These are phyloP conservation scores for Ramalina peruviana DNA, from an alignment of 495 filamentous ascomycete species.

Conservation along the genomic window DNA sequence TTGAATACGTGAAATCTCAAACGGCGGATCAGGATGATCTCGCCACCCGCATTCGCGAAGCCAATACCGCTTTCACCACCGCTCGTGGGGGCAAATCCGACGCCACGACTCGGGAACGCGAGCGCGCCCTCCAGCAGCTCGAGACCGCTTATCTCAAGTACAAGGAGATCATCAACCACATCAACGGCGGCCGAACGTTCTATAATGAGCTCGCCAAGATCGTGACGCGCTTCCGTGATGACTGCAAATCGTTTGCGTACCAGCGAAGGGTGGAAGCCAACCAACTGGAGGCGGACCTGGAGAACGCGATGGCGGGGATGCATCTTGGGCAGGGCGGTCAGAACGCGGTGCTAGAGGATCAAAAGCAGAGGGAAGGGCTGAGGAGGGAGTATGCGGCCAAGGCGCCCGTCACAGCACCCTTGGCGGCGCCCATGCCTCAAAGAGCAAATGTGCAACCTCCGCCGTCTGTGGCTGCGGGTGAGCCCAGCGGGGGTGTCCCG, in stretches of 20 bases:
- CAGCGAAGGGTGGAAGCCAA: conserved; percentile 68
- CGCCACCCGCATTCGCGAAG: conserved; percentile 48
- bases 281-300: conserved; percentile 56
- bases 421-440: conserved; percentile 42
- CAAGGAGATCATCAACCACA: conserved; percentile 80
- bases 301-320: conserved; percentile 49
- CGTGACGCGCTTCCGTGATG: conserved; percentile 63
- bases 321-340: conserved; percentile 32
- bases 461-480: conserved; percentile 15
- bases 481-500: neutral
- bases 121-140: conserved; percentile 72
- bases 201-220: conserved; percentile 92
- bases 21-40: conserved; percentile 62
- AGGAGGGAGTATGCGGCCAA: conserved; percentile 21
- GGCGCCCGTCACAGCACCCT: conserved; percentile 22
- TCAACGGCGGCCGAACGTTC: conserved; percentile 84
- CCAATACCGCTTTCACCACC: conserved; percentile 61
- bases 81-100: conserved; percentile 49
- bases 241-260: conserved; percentile 63
- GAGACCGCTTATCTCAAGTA: conserved; percentile 92
- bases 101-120: conserved; percentile 59
- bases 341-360: conserved; percentile 22
- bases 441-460: conserved; percentile 36
- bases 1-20: conserved; percentile 56
- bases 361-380: conserved; percentile 18